Evolutionary conservation across 805 yeast species (phyloP).

Genomic region (Wickerhamiella slavikovae): DNA sequence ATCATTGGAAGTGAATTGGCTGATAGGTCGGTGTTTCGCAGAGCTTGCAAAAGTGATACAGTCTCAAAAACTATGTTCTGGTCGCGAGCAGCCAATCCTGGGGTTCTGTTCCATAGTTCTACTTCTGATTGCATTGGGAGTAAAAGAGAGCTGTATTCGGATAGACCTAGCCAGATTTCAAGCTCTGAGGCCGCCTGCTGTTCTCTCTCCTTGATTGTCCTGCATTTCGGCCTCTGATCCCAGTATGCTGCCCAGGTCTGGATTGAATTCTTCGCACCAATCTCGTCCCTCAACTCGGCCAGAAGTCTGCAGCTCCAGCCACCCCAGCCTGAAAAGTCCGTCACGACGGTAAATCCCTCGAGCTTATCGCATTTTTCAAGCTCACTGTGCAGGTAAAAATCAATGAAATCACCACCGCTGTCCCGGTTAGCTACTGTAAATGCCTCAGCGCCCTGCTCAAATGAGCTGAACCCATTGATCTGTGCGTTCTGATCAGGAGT

Average conservation of each 20-base stretch:
- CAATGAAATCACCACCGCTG: constrained; percentile 28
- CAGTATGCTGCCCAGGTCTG: constrained; percentile 7
- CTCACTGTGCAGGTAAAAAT: constrained; percentile 33
- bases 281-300: constrained; percentile 32
- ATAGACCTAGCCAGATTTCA: constrained; percentile 4
- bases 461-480: constrained; percentile 15
- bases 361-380: constrained; percentile 61
- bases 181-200: constrained; percentile 7
- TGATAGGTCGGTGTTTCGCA: too few relatives aligned
- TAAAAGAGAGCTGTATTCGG: constrained; percentile 9
- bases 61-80: constrained; percentile 27
- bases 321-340: constrained; percentile 67
- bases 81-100: constrained; percentile 13
- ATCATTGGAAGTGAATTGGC: too few relatives aligned
- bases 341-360: constrained; percentile 46
- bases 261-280: constrained; percentile 5
- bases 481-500: constrained; percentile 3
- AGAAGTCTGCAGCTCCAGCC: constrained; percentile 41
- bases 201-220: too few relatives aligned
- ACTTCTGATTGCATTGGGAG: too few relatives aligned
- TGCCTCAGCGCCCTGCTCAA: constrained; percentile 38
- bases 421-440: constrained; percentile 23
- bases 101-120: too few relatives aligned
- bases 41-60: constrained; percentile 22
- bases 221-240: not conserved